Evolutionary conservation across 1,139 yeast species (phyloP).

Genomic region (Barnettozyma hawaiiensis): DNA sequence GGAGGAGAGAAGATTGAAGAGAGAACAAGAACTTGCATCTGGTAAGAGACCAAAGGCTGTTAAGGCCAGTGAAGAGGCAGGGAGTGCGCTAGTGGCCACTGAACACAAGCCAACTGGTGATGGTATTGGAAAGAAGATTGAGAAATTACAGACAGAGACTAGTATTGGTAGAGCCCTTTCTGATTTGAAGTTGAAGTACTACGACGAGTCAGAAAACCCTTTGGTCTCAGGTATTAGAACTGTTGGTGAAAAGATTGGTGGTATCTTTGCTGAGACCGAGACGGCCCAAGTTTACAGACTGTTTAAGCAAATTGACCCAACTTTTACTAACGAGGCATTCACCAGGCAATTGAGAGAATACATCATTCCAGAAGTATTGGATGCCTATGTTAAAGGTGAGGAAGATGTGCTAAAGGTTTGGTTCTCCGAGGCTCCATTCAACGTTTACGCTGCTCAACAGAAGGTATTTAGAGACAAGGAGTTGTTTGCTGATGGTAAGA

Average conservation of each 20-base stretch:
- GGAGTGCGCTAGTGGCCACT: slow-evolving; percentile 75
- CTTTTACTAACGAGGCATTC: slow-evolving; percentile 75
- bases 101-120: slow-evolving; percentile 73
- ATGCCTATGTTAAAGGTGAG: slow-evolving; percentile 93
- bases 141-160: slow-evolving; percentile 60
- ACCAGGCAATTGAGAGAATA: slow-evolving; percentile 82
- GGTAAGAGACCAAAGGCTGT: slow-evolving; percentile 63
- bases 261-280: slow-evolving; percentile 89
- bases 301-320: slow-evolving; percentile 87
- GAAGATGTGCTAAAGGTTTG: slow-evolving; percentile 75
- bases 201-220: slow-evolving; percentile 96
- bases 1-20: slow-evolving; percentile 71
- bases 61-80: slow-evolving; percentile 81
- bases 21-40: slow-evolving; percentile 60
- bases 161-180: slow-evolving; percentile 63
- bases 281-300: slow-evolving; percentile 84
- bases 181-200: slow-evolving; percentile 56
- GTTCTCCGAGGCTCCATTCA: slow-evolving; percentile 96
- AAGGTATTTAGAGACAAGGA: slow-evolving; percentile 93
- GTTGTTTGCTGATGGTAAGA: slow-evolving; percentile 83
- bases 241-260: slow-evolving; percentile 71
- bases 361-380: slow-evolving; percentile 91
- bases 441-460: slow-evolving; percentile 91
- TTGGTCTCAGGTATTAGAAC: slow-evolving; percentile 78
- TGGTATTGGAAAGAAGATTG: slow-evolving; percentile 60